Conservation (phyloP, 139 green algal genomes). For the Mychonastes homosphaera region DNA sequence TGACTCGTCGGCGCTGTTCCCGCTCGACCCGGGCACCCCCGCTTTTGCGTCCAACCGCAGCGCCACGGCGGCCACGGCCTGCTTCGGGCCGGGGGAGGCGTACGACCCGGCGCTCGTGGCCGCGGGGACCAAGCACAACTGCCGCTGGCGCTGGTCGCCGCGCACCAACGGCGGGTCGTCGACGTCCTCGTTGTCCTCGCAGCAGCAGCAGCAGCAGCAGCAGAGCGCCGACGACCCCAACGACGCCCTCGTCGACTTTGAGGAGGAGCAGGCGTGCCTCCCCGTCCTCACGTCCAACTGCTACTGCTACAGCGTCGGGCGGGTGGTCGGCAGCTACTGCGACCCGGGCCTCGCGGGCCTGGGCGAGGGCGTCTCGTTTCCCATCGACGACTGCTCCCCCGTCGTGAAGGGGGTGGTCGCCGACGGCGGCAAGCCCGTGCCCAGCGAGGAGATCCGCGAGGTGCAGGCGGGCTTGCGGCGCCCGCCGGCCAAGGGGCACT, state of each 20-base stretch:
- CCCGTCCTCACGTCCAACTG: constrained; percentile 17
- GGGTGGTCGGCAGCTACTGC: constrained; percentile 15
- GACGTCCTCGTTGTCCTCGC: not conserved
- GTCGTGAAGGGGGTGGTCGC: constrained; percentile 10
- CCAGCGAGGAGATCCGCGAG: constrained; percentile 9
- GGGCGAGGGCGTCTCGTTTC: constrained; percentile 3
- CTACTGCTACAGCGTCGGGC: constrained; percentile 16
- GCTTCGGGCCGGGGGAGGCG: not conserved
- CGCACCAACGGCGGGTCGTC: constrained; percentile 5
- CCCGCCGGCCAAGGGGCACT: constrained; percentile 3
- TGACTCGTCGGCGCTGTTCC: no score
- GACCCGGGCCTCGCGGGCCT: constrained; percentile 17
- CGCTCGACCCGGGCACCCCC: no score
- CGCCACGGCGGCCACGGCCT: not conserved
- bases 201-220: not conserved
- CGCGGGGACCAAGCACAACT: not conserved
- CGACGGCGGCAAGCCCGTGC: constrained; percentile 10
- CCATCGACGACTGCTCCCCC: constrained; percentile 5
- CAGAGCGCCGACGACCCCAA: constrained; percentile 1
- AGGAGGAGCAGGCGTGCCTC: constrained; percentile 21
- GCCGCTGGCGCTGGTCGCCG: constrained; percentile 1
- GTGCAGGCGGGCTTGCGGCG: no score
- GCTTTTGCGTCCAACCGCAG: no score
- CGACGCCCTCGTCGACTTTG: not conserved
- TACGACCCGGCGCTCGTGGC: not conserved